Evolutionary conservation across 2,329 filamentous ascomycete genomes (phyloP), one percentile per base, ranked within the genome.

Genomic region (Talaromyces sp.): DNA sequence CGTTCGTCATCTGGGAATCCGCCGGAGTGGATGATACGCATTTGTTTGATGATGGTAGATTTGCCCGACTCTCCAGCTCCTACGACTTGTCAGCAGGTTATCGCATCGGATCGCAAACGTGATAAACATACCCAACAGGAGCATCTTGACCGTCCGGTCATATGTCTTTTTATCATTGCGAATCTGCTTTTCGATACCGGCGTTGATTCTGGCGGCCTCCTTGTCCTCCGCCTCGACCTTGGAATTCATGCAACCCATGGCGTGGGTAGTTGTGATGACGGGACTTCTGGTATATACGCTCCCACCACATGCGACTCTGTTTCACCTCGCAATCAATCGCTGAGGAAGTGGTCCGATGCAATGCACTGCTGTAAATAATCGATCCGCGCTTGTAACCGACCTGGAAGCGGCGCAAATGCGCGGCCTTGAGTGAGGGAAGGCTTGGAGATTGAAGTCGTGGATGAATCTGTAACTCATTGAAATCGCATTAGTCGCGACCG

Each of bases 1-100:
- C 93, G 91, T 78, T 98, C 95, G 69, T 87, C 88, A 73, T 91
- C 90, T 74, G 88, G 92, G 81, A 98, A 98, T 60, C 95, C 94
- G 78, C 93, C 89, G 14, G 92, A 89, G 78, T 98, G 95, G 72
- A 99, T 97, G 79, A 99, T 89, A 78, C 94, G 94, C 95, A 99
- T 98, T 84, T 98, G 94, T 83, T 98, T 98, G 70, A 98, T 87
- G 66, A 98, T 93, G 1, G 94, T 98, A 9, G 94, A 97, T 81
- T 98, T 98, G 70, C 94, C 92, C 66, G 90, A 95, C 81, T 98
- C 94, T 75, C 94, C 94, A 73, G 94, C 94, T 78, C 94, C 93
- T 97, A 39, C 24, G 16, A 14, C 9, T 31, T 16, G 39, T 59
- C 19, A 37, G 56, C 13, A 10, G 57, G 56, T 5, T 10, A 24